Evolutionary conservation across 352 stramenopile species (phyloP).

Genomic region (Phytophthora tentaculata): DNA sequence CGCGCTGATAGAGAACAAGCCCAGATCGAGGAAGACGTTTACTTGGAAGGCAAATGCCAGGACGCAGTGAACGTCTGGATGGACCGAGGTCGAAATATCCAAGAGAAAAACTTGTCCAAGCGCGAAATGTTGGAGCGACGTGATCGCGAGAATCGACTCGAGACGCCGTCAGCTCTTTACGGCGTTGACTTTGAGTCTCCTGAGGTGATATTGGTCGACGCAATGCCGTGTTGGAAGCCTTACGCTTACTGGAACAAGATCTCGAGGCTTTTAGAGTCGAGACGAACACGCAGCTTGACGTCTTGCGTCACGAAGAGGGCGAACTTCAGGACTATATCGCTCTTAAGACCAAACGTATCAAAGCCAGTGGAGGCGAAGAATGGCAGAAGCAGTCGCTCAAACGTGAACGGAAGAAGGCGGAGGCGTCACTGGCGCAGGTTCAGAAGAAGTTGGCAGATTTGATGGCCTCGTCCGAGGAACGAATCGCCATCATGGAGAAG

Average conservation of each 20-base stretch:
- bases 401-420: constrained; percentile 82
- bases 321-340: constrained; percentile 80
- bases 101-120: constrained; percentile 51
- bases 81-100: constrained; percentile 35
- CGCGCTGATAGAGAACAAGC: constrained; percentile 27
- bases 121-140: constrained; percentile 29
- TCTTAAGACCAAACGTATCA: constrained; percentile 80
- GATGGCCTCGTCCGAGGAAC: constrained; percentile 50
- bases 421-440: constrained; percentile 62
- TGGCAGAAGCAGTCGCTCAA: constrained; percentile 87
- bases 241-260: constrained; percentile 57
- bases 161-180: constrained; percentile 45
- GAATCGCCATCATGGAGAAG: constrained; percentile 69
- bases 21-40: constrained; percentile 62
- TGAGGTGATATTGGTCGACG: constrained; percentile 67
- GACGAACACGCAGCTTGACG: constrained; percentile 69
- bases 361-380: constrained; percentile 70
- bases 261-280: constrained; percentile 65
- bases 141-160: constrained; percentile 51
- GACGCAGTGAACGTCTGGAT: constrained; percentile 60
- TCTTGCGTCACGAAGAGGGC: constrained; percentile 60
- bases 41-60: constrained; percentile 69
- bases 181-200: constrained; percentile 71
- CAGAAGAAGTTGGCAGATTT: constrained; percentile 56
- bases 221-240: constrained; percentile 58